A percentile compares a stretch with the other conserved stretches of the same genome.
Evolutionary conservation across 352 stramenopile species (phyloP).

Genomic region (Globisporangium carolinianum): DNA sequence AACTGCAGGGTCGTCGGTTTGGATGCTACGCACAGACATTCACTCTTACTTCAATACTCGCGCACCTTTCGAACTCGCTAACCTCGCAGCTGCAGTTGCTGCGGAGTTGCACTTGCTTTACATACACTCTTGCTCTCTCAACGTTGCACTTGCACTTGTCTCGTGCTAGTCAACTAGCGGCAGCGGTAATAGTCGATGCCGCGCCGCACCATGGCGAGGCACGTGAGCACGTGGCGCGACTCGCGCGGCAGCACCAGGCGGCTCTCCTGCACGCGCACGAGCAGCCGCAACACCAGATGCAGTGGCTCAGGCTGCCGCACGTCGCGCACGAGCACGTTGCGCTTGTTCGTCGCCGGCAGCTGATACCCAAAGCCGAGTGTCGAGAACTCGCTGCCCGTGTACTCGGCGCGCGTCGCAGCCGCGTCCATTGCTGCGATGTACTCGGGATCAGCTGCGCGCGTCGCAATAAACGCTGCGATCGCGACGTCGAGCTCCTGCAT

Average conservation of each 20-base stretch:
- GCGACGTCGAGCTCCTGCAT: slow-evolving; percentile 21
- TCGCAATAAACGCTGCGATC: slow-evolving; percentile 24
- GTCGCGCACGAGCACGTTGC: slow-evolving; percentile 49
- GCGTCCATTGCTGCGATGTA: slow-evolving; percentile 33
- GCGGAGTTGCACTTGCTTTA: too few species aligned
- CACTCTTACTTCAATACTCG: too few species aligned
- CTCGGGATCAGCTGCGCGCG: slow-evolving; percentile 21
- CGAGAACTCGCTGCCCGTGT: slow-evolving; percentile 50
- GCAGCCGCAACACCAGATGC: slow-evolving; percentile 39
- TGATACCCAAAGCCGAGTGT: slow-evolving; percentile 51
- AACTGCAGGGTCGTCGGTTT: too few species aligned
- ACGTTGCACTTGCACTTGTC: too few species aligned
- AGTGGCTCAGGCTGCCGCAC: slow-evolving; percentile 46
- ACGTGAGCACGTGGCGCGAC: slow-evolving; percentile 38
- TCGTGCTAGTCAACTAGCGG: background rate
- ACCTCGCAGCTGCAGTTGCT: too few species aligned
- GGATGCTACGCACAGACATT: too few species aligned
- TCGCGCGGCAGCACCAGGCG: slow-evolving; percentile 40
- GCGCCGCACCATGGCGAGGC: slow-evolving; percentile 38
- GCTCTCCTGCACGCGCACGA: slow-evolving; percentile 58
- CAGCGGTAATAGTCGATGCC: slow-evolving; percentile 50
- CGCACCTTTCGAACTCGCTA: too few species aligned
- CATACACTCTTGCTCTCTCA: too few species aligned
- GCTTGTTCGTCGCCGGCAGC: slow-evolving; percentile 40
- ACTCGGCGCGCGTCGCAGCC: slow-evolving; percentile 23